phyloP scores from a whole-genome alignment of 1,284 basidiomycete genomes.

The Tilletia caries region DNA sequence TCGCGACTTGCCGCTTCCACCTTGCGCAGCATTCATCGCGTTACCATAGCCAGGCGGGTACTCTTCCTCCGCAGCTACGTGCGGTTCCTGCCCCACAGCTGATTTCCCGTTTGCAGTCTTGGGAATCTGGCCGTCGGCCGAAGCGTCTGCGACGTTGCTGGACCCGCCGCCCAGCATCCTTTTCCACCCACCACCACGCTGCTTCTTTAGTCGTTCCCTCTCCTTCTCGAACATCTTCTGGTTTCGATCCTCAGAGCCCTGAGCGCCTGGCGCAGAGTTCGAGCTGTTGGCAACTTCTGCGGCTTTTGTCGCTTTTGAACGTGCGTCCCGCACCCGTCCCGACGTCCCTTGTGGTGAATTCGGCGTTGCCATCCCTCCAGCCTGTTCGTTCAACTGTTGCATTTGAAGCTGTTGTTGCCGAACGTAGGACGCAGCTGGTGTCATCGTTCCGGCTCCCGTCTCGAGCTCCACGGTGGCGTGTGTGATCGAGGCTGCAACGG shows the following conservation, averaged over 20 bases:
- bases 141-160: not conserved
- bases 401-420: constrained; percentile 74
- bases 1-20: not conserved
- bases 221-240: constrained; percentile 56
- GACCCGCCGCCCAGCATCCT: constrained; percentile 33
- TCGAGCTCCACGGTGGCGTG: constrained; percentile 84
- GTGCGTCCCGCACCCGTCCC: not conserved
- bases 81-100: constrained; percentile 40
- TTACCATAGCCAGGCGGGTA: constrained; percentile 11
- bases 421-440: constrained; percentile 86
- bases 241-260: constrained; percentile 54
- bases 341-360: not conserved
- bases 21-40: not conserved
- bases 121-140: too few species aligned
- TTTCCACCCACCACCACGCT: constrained; percentile 48
- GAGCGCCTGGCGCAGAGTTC: not conserved
- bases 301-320: not conserved
- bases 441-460: constrained; percentile 65
- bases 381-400: constrained; percentile 63
- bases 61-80: constrained; percentile 14
- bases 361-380: constrained; percentile 55
- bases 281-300: not conserved
- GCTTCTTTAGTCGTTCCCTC: constrained; percentile 53
- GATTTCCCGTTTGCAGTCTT: constrained; percentile 12
- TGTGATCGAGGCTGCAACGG: constrained; percentile 71